phyloP scores from a whole-genome alignment of 2,329 filamentous ascomycete genomes.

The Fusarium sp. region DNA sequence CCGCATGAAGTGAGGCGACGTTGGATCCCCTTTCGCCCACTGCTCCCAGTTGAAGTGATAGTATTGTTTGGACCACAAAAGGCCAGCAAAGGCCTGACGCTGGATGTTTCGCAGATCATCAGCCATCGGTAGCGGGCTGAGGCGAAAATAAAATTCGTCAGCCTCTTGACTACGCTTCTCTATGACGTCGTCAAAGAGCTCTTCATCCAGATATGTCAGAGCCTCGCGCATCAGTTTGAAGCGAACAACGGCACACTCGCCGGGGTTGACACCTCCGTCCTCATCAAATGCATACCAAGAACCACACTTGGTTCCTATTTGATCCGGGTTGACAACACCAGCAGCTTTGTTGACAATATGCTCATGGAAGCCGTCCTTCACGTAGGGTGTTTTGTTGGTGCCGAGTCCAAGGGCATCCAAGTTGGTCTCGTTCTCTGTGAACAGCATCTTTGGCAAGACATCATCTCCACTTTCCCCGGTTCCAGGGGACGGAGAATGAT shows the following conservation, averaged over 20 bases:
- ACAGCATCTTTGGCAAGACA: conserved; percentile 85
- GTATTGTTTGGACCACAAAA: conserved; percentile 99
- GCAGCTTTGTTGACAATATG: conserved; percentile 86
- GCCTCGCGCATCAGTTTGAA: conserved; percentile 85
- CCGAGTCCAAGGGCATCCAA: conserved; percentile 79
- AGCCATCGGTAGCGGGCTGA: conserved; percentile 92
- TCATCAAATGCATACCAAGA: conserved; percentile 95
- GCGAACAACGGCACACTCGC: conserved; percentile 94
- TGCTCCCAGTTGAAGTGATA: conserved; percentile 98
- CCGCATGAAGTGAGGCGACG: conserved; percentile 87
- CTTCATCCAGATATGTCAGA: conserved; percentile 81
- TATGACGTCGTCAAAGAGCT: conserved; percentile 89
- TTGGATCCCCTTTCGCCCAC: conserved; percentile 94
- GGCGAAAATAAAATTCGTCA: conserved; percentile 94
- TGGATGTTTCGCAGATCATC: conserved; percentile 96
- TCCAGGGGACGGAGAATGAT: conserved; percentile 90
- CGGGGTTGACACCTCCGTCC: conserved; percentile 85
- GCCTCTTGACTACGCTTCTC: conserved; percentile 87
- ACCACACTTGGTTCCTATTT: conserved; percentile 86
- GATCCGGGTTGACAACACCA: conserved; percentile 81
- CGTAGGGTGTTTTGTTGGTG: conserved; percentile 83
- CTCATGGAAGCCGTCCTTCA: conserved; percentile 95
- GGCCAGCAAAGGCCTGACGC: conserved; percentile 91
- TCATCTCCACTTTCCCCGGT: conserved; percentile 83
- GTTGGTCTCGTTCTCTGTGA: conserved; percentile 97